Conservation (phyloP, 768 basidiomycete species). For the Rhizopogon vulgaris region DNA sequence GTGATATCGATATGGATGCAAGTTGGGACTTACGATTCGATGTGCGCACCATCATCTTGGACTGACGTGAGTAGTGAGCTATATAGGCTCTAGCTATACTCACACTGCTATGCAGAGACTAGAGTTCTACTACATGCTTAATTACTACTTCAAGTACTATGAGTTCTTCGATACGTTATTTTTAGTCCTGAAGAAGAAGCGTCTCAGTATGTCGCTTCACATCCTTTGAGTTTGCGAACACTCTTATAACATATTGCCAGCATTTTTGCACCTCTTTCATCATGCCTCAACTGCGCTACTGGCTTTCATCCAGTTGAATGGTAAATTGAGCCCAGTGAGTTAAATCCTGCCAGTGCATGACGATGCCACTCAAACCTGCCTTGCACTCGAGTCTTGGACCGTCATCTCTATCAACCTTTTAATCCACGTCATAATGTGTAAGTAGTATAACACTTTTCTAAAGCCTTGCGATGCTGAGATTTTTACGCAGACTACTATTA, state of each 20-base stretch:
- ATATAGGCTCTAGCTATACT: conserved; percentile 1
- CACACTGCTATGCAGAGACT: conserved; percentile 47
- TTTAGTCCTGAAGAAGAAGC: conserved; percentile 95
- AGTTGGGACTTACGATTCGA: conserved; percentile 65
- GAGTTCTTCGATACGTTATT: conserved; percentile 94
- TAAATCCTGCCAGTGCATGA: neutral
- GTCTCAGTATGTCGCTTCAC: conserved; percentile 55
- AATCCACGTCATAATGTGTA: conserved; percentile 96
- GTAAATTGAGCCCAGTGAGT: conserved; percentile 81
- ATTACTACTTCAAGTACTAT: conserved; percentile 96
- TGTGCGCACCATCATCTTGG: conserved; percentile 74
- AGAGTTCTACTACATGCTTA: conserved; percentile 94
- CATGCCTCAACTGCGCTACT: conserved; percentile 93
- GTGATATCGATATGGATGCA: conserved; percentile 73
- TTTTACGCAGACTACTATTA: conserved; percentile 84
- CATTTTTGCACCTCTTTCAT: conserved; percentile 96
- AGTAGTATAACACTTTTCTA: conserved; percentile 21
- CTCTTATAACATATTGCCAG: conserved; percentile 31
- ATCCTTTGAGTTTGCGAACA: neutral
- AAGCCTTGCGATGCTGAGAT: conserved; percentile 1
- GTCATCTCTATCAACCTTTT: conserved; percentile 81
- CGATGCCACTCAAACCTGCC: neutral
- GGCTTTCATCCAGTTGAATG: conserved; percentile 89
- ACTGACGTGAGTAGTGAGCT: conserved; percentile 57
- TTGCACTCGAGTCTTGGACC: conserved; percentile 71